Evolutionary conservation across 768 basidiomycete species (phyloP), one percentile per base, ranked within the genome.

Genomic region (Dioszegia aurantiaca): DNA sequence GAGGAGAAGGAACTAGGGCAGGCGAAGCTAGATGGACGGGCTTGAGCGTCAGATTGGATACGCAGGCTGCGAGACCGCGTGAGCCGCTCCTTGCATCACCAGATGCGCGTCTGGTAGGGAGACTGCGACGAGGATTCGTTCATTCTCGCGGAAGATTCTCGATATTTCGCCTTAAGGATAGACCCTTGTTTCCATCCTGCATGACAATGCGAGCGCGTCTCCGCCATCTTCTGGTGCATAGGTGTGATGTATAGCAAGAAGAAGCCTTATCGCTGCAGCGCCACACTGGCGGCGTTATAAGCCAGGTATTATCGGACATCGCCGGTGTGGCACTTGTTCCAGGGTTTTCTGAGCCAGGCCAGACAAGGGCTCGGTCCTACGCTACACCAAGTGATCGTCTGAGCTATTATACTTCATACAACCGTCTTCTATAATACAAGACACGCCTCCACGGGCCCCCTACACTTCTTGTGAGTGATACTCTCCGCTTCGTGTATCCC

Each of bases 1-100:
- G 51, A 64, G 11, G 71, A 73, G 55, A 66, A 67, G 41, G 60
- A 68, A 42, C 61, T 68, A 19, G 69, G 69, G 14, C 63, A 71
- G 56, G 58, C 63, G 47, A 65, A 65, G 43, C 51, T 71, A 8
- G 33, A 66, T 5, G 67, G 66, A 5, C 42, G 65, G 39, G 56
- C 56, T 8, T 67, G 31, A 55, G 46, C 6, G 28, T 17, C 17
- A 30, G 27, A 11, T 33, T 33, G n/a, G n/a, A n/a, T n/a, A n/a
- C n/a, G n/a, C n/a, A n/a, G n/a, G n/a, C n/a, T n/a, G n/a, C n/a
- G n/a, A n/a, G n/a, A n/a, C n/a, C n/a, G n/a, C n/a, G n/a, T n/a
- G n/a, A n/a, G n/a, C n/a, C n/a, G n/a, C n/a, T n/a, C n/a, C n/a
- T n/a, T n/a, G n/a, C n/a, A n/a, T n/a, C n/a, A n/a, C n/a, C n/a